Conservation (phyloP, 192 early-diverging fungal genomes). For the Mortierella hygrophila region DNA sequence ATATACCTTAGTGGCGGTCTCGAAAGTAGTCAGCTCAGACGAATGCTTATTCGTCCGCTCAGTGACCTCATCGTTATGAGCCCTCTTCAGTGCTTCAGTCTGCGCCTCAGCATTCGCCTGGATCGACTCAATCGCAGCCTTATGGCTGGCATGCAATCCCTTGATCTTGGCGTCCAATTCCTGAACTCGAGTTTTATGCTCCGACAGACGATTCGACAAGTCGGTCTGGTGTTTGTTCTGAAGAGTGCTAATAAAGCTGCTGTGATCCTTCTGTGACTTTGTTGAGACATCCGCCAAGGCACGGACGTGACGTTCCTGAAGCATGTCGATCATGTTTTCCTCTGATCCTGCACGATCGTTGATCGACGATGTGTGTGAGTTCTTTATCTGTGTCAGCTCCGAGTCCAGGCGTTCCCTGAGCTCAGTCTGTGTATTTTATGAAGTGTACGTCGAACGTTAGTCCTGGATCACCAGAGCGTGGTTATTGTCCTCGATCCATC, state of each 20-base stretch:
- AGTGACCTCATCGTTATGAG: slow-evolving; percentile 4
- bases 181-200: not conserved
- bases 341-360: slow-evolving; percentile 14
- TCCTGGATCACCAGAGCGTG: too few species aligned
- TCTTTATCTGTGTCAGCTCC: slow-evolving; percentile 30
- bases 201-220: not conserved
- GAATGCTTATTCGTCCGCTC: slow-evolving; percentile 16
- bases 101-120: slow-evolving; percentile 12
- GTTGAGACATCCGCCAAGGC: slow-evolving; percentile 17
- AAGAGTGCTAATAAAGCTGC: slow-evolving; percentile 1
- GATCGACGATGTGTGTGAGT: slow-evolving; percentile 22
- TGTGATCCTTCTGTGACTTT: slow-evolving; percentile 20
- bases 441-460: not conserved
- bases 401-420: slow-evolving; percentile 27
- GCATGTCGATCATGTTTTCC: slow-evolving; percentile 10
- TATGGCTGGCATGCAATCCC: slow-evolving; percentile 14
- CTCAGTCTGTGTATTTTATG: slow-evolving; percentile 11
- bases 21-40: slow-evolving; percentile 8
- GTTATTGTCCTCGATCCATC: too few species aligned
- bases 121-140: slow-evolving; percentile 5
- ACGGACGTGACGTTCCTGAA: slow-evolving; percentile 35
- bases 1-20: slow-evolving; percentile 25
- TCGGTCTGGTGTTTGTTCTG: slow-evolving; percentile 39
- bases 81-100: slow-evolving; percentile 3
- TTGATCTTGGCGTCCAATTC: slow-evolving; percentile 30